Percentiles rank a stretch among this genome's conserved stretches.
These are phyloP conservation scores for Trametes cingulata DNA, from an alignment of 768 basidiomycete genomes.

Conservation along the genomic window DNA sequence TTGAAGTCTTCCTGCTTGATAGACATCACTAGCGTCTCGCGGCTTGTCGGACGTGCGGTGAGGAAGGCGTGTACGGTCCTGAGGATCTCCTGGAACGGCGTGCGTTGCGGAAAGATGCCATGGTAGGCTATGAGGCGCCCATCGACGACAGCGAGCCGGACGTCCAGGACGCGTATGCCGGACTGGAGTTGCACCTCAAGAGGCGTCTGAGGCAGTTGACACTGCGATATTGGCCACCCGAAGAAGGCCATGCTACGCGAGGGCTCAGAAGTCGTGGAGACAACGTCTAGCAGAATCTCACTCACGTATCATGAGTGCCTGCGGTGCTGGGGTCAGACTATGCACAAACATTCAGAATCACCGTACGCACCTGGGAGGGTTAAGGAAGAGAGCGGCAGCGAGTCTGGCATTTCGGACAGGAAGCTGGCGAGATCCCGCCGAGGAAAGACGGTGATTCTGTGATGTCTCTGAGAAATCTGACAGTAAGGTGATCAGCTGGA, in stretches of 20 bases:
- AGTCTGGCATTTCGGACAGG: slow-evolving; percentile 63
- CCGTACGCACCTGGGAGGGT: slow-evolving; percentile 66
- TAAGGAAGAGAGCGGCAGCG: slow-evolving; percentile 68
- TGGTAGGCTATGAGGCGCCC: slow-evolving; percentile 76
- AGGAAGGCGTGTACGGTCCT: slow-evolving; percentile 63
- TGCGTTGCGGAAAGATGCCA: slow-evolving; percentile 69
- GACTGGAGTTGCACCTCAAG: slow-evolving; percentile 68
- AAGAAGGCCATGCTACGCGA: slow-evolving; percentile 72
- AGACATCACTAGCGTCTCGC: slow-evolving; percentile 82
- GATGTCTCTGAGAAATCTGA: slow-evolving; percentile 47
- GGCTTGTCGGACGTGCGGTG: slow-evolving; percentile 50
- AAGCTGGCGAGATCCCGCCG: slow-evolving; percentile 59
- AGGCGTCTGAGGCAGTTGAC: slow-evolving; percentile 65
- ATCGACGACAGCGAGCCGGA: slow-evolving; percentile 71
- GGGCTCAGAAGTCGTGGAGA: slow-evolving; percentile 10
- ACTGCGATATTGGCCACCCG: slow-evolving; percentile 86
- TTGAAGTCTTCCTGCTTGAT: slow-evolving; percentile 85
- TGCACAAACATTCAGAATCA: slow-evolving; percentile 4
- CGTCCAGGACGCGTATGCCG: slow-evolving; percentile 81
- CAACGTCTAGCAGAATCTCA: slow-evolving; percentile 8
- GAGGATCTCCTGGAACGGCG: slow-evolving; percentile 69
- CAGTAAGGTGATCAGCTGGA: not conserved
- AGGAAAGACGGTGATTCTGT: slow-evolving; percentile 58
- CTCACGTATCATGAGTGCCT: slow-evolving; percentile 75
- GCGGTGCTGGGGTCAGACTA: not conserved